These are phyloP conservation scores for Lupinus albus DNA, from an alignment of 306 rosid species.

Conservation along the genomic window DNA sequence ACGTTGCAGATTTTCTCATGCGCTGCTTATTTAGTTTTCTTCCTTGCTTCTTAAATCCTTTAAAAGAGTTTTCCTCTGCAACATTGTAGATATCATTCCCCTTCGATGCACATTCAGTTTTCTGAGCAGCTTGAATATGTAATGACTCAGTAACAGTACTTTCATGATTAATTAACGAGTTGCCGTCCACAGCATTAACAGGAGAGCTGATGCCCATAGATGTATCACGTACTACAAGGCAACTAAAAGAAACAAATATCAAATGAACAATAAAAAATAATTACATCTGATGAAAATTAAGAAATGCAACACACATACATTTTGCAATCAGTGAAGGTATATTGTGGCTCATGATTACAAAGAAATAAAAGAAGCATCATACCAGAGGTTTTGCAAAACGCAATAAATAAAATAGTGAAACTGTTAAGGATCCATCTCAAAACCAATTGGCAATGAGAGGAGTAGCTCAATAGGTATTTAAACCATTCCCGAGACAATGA, in stretches of 20 bases:
- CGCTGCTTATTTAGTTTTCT: conserved; percentile 32
- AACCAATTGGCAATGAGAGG: too few relatives aligned
- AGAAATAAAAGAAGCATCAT: too few relatives aligned
- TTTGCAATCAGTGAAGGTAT: not conserved
- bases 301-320: not conserved
- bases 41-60: conserved; percentile 14
- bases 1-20: conserved; percentile 53
- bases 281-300: not conserved
- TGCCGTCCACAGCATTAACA: conserved; percentile 18
- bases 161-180: conserved; percentile 49
- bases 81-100: conserved; percentile 29
- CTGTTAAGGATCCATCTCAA: too few relatives aligned
- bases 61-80: conserved; percentile 32
- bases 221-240: conserved; percentile 45
- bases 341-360: not conserved
- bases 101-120: conserved; percentile 30
- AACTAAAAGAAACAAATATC: conserved; percentile 17
- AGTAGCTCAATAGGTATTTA: too few relatives aligned
- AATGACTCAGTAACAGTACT: conserved; percentile 49
- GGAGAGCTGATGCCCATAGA: conserved; percentile 63
- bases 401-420: not conserved
- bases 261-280: not conserved
- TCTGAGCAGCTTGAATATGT: conserved; percentile 43
- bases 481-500: too few relatives aligned
- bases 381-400: not conserved